Evolutionary conservation across 2,329 filamentous ascomycete genomes (phyloP).

Genomic region (Cadophora sp.): DNA sequence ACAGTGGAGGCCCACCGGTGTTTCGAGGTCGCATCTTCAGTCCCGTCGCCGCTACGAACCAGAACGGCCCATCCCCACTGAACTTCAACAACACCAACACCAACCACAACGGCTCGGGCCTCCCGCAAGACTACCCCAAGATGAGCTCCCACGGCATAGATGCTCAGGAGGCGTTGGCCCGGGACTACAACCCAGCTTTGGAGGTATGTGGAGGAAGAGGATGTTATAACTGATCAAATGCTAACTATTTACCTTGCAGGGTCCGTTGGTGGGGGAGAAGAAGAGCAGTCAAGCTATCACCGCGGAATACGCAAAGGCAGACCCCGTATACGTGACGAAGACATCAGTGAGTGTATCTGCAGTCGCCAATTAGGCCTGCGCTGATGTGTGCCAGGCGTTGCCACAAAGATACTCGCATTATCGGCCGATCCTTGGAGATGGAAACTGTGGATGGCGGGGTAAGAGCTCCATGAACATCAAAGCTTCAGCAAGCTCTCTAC

Average conservation of each 20-base stretch:
- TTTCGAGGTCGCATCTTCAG: conserved; percentile 39
- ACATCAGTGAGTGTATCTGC: conserved; percentile 71
- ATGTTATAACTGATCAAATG: conserved; percentile 32
- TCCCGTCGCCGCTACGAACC: conserved; percentile 26
- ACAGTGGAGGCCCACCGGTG: conserved; percentile 31
- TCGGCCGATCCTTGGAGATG: conserved; percentile 87
- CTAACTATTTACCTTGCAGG: conserved; percentile 59
- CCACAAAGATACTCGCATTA: conserved; percentile 87
- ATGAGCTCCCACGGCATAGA: conserved; percentile 41
- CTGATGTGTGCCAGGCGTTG: conserved; percentile 63
- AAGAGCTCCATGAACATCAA: conserved; percentile 49
- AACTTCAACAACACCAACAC: conserved; percentile 11
- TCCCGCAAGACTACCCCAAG: conserved; percentile 32
- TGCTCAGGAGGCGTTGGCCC: conserved; percentile 66
- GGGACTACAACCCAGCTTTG: conserved; percentile 63
- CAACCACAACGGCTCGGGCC: conserved; percentile 22
- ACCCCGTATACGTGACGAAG: conserved; percentile 84
- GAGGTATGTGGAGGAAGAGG: conserved; percentile 52
- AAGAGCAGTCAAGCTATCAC: conserved; percentile 79
- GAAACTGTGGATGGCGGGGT: conserved; percentile 99
- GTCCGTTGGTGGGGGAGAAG: conserved; percentile 81
- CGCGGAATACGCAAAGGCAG: conserved; percentile 86
- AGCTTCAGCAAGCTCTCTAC: conserved; percentile 17
- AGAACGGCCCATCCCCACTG: conserved; percentile 17
- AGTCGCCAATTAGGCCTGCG: conserved; percentile 5